Percentiles rank a stretch among this genome's conserved stretches.
These are phyloP conservation scores for Excoecaria agallocha DNA, from an alignment of 345 rosid species.

Conservation along the genomic window DNA sequence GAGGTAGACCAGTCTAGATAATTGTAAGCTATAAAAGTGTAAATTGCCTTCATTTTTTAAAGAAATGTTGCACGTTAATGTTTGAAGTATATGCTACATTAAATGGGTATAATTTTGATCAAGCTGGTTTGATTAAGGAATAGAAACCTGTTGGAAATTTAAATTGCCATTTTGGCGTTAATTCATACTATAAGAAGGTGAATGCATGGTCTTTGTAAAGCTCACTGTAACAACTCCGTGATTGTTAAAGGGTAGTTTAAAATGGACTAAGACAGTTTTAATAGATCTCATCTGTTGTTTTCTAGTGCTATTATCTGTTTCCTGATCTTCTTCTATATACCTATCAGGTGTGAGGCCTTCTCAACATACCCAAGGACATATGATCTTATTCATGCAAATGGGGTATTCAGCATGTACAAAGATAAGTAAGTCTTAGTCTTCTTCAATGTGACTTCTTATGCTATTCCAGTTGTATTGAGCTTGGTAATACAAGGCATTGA, in stretches of 20 bases:
- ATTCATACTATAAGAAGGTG: background rate
- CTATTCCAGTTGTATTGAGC: background rate
- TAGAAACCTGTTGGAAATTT: background rate
- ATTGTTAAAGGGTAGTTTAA: background rate
- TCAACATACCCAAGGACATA: conserved; percentile 37
- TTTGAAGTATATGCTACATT: background rate
- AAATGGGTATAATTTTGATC: background rate
- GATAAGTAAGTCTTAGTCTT: conserved; percentile 31
- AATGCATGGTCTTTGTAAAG: background rate
- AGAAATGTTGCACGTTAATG: background rate
- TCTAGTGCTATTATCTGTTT: background rate
- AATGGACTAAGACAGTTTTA: background rate
- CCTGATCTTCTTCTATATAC: background rate
- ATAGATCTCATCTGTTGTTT: background rate
- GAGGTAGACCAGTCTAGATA: background rate
- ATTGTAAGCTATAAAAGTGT: background rate
- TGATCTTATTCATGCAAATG: conserved; percentile 37
- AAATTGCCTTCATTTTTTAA: background rate
- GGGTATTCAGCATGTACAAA: conserved; percentile 32
- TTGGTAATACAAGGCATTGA: background rate
- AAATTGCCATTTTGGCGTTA: background rate
- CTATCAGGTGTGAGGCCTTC: conserved; percentile 35
- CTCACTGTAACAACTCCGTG: background rate
- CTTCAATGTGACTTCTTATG: background rate
- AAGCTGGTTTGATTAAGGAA: background rate